A percentile compares a stretch with the other conserved stretches of the same genome.
Conservation (phyloP, 805 yeast species). For the Cyberlindnera mrakii region DNA sequence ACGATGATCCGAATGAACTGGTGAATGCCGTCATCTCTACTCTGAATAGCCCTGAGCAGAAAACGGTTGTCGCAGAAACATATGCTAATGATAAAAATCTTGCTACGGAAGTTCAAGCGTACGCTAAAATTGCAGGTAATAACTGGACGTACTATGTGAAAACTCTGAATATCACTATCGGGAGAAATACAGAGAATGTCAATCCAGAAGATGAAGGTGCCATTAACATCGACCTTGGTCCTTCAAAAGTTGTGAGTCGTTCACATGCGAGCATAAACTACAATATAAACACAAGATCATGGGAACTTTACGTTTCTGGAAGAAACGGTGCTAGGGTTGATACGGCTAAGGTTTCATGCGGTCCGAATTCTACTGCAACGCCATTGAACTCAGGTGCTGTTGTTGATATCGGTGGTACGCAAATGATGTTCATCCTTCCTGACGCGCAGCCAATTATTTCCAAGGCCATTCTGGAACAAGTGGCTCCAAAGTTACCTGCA, state of each 20-base stretch:
- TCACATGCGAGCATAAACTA: constrained; percentile 82
- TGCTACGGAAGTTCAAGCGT: constrained; percentile 84
- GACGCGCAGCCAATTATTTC: constrained; percentile 74
- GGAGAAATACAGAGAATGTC: constrained; percentile 61
- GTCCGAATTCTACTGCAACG: constrained; percentile 40
- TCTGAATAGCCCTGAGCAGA: constrained; percentile 64
- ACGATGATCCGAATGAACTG: constrained; percentile 57
- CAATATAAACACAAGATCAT: constrained; percentile 64
- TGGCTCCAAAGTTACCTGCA: constrained; percentile 28
- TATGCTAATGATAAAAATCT: constrained; percentile 68
- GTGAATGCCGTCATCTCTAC: constrained; percentile 70
- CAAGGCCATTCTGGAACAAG: constrained; percentile 25
- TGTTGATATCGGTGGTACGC: constrained; percentile 93
- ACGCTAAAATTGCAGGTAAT: constrained; percentile 90
- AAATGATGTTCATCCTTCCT: constrained; percentile 97
- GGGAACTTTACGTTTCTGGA: constrained; percentile 84
- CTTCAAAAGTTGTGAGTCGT: constrained; percentile 94
- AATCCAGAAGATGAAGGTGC: constrained; percentile 12
- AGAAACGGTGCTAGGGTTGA: constrained; percentile 93
- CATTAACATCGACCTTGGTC: constrained; percentile 88
- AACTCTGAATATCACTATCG: constrained; percentile 66
- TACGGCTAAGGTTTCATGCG: constrained; percentile 42
- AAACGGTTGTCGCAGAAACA: constrained; percentile 65
- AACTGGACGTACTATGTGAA: constrained; percentile 95
- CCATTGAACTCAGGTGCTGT: constrained; percentile 82